Conservation (phyloP, 768 basidiomycete species). For the Tricholoma sp. region DNA sequence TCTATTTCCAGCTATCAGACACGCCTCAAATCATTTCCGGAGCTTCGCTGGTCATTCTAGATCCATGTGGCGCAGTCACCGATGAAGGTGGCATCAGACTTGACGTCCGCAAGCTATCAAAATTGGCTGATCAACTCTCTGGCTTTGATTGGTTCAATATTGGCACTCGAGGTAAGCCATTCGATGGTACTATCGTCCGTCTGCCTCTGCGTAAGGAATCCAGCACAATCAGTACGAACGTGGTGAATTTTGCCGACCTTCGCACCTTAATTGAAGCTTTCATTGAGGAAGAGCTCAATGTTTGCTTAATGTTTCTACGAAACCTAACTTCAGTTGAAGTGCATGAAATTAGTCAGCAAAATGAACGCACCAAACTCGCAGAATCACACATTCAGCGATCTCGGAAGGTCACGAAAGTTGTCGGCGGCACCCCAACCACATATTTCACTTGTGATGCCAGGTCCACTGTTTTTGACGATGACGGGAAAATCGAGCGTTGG, state of each 20-base stretch:
- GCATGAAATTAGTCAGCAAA: slow-evolving; percentile 26
- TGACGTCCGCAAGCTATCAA: slow-evolving; percentile 22
- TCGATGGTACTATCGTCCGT: slow-evolving; percentile 39
- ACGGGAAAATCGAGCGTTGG: slow-evolving; percentile 24
- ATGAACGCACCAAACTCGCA: slow-evolving; percentile 14
- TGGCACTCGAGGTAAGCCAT: slow-evolving; percentile 1
- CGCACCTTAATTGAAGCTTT: slow-evolving; percentile 36
- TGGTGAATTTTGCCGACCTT: slow-evolving; percentile 28
- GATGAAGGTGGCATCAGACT: slow-evolving; percentile 26
- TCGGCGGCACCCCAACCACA: slow-evolving; percentile 5
- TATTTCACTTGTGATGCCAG: slow-evolving; percentile 12
- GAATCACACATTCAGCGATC: slow-evolving; percentile 12
- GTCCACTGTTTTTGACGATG: slow-evolving; percentile 4
- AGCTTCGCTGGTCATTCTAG: slow-evolving; percentile 33
- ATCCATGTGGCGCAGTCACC: slow-evolving; percentile 31
- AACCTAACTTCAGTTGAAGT: slow-evolving; percentile 35
- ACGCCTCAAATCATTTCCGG: slow-evolving; percentile 44
- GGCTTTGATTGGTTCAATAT: slow-evolving; percentile 17
- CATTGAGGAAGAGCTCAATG: slow-evolving; percentile 32
- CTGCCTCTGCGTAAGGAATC: slow-evolving; percentile 35
- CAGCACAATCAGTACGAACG: slow-evolving; percentile 31
- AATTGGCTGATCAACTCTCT: slow-evolving; percentile 28
- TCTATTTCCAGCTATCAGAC: slow-evolving; percentile 37
- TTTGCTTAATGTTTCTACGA: slow-evolving; percentile 39
- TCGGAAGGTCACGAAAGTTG: neutral